phyloP scores from a whole-genome alignment of 345 rosid species.

The Erucastrum elatum region DNA sequence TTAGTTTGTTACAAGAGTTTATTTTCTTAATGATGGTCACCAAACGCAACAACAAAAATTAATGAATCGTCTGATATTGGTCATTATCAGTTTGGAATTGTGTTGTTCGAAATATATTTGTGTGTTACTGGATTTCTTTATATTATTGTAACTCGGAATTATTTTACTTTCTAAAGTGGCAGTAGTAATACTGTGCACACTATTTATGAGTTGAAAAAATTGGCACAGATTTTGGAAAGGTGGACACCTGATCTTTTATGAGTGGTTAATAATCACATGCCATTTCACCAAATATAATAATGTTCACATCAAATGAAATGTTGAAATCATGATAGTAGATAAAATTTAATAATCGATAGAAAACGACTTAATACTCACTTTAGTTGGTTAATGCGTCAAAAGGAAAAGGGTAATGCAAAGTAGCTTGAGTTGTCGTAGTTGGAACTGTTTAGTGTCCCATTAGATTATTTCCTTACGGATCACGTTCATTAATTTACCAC shows the following conservation, averaged over 20 bases:
- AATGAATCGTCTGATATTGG: constrained; percentile 3
- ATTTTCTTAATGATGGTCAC: neutral
- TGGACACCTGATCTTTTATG: constrained; percentile 15
- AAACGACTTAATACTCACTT: constrained; percentile 31
- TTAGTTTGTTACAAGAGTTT: neutral
- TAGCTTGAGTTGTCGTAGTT: neutral
- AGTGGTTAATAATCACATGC: constrained; percentile 32
- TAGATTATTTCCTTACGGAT: neutral
- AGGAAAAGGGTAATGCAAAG: neutral
- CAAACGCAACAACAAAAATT: neutral
- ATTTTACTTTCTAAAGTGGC: neutral
- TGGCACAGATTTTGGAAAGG: constrained; percentile 26
- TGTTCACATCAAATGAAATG: constrained; percentile 24
- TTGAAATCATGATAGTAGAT: constrained; percentile 14
- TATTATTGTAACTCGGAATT: neutral
- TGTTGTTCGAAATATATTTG: neutral
- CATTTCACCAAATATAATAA: constrained; percentile 29
- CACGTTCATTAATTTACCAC: neutral
- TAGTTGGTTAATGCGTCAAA: neutral
- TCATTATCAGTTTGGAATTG: constrained; percentile 1
- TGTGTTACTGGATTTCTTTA: neutral
- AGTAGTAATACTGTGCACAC: constrained; percentile 21
- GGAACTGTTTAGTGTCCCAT: neutral
- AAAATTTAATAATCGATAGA: neutral
- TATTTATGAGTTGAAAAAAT: constrained; percentile 37